phyloP scores from a whole-genome alignment of 2,329 filamentous ascomycete genomes.

The Talaromyces sp. region DNA sequence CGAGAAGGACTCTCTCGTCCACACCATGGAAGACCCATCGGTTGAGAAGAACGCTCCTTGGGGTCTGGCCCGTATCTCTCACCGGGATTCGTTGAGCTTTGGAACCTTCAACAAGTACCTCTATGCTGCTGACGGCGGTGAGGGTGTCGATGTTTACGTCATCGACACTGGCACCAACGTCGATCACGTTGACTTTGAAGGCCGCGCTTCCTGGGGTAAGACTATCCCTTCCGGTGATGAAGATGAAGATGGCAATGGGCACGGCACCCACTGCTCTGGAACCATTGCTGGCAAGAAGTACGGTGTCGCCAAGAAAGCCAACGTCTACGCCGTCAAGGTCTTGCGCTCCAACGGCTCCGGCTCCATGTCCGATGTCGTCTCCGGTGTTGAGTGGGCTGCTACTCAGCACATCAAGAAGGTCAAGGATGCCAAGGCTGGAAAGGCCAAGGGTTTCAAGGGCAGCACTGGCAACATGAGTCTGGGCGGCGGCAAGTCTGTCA shows the following conservation, averaged over 20 bases:
- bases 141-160: conserved; percentile 97
- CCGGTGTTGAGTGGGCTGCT: conserved; percentile 94
- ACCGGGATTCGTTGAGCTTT: conserved; percentile 81
- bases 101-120: conserved; percentile 98
- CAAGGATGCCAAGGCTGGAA: conserved; percentile 73
- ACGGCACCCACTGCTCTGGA: conserved; percentile 98
- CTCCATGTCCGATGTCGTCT: conserved; percentile 97
- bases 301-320: conserved; percentile 98
- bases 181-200: conserved; percentile 95
- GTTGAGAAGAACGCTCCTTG: conserved; percentile 93
- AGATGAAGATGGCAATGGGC: conserved; percentile 91
- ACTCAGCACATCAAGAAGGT: conserved; percentile 70
- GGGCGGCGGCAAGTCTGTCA: conserved; percentile 90
- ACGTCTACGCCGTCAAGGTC: conserved; percentile 96
- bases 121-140: conserved; percentile 80
- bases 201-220: conserved; percentile 92
- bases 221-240: conserved; percentile 81
- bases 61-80: conserved; percentile 96
- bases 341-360: conserved; percentile 95
- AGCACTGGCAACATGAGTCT: conserved; percentile 99
- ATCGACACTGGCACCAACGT: conserved; percentile 96
- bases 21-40: conserved; percentile 61
- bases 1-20: conserved; percentile 89
- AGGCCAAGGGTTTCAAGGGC: conserved; percentile 97
- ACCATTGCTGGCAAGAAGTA: conserved; percentile 98